Base-by-base conservation (phyloP, 305 asterid species). In the Vinca major region DNA sequence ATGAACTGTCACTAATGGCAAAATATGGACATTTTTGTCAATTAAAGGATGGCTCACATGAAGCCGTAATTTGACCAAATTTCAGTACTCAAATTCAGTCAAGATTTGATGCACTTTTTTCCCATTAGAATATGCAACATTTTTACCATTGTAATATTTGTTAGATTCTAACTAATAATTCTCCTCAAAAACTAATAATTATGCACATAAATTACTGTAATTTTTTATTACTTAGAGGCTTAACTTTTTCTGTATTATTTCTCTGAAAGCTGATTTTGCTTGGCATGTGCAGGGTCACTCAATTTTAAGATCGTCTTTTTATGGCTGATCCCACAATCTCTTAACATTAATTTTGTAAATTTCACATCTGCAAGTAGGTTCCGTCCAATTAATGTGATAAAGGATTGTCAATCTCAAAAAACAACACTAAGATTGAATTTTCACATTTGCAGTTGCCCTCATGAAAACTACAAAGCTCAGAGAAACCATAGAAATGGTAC, bases 11-110 rank as follows among this genome's bases (percentile, higher is more conserved):
- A 65, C 76, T 74, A 70, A 78, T 21, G 45, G 17, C 54, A 65
- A 48, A 71, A 21, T 45, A 51, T 19, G 64, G 52, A 26, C 33
- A 26, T 26, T 61, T 36, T 45, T 58, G 50, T 57, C 47, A 50
- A 19, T 19, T 70, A 61, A 78, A 66, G 74, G 63, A 63, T 39
- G 79, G 81, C 21, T 63, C 71, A 41, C 60, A 62, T 53, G 37
- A 67, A 57, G 73, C 64, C 71, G 75, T 64, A 12, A 69, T 68
- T 73, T 74, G 79, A 74, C 77, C 63, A 50, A 50, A 74, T 41
- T 69, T 53, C 7, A 43, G 51, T 37, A 55, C 47, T 71, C 51
- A 57, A 57, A 26, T 44, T 69, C 61, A 56, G 58, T 55, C 71
- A 58, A 17, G 66, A 70, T 70, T 54, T 78, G 72, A 62, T 63